A percentile compares a stretch with the other conserved stretches of the same genome.
Conservation (phyloP, 371 early-diverging fungal species). For the Syncephalis plumigaleata region DNA sequence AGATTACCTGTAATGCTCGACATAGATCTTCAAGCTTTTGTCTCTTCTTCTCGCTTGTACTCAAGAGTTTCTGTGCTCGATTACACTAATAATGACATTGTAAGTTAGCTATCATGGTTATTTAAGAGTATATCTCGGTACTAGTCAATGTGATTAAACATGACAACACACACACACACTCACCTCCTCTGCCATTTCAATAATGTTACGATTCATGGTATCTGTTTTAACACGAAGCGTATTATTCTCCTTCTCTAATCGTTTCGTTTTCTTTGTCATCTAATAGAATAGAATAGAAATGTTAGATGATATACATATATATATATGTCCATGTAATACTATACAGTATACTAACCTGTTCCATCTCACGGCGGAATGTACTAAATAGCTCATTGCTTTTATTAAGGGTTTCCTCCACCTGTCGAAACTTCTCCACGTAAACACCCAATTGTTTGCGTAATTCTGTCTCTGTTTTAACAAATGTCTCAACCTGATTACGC, state of each 20-base stretch:
- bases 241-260: conserved; percentile 30
- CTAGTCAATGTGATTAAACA: too few species aligned
- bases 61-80: conserved; percentile 6
- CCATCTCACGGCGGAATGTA: conserved; percentile 40
- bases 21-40: conserved; percentile 29
- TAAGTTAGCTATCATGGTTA: not conserved
- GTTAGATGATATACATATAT: too few species aligned
- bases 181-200: conserved; percentile 39
- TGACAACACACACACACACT: too few species aligned
- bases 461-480: conserved; percentile 28
- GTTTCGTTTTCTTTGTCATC: conserved; percentile 33
- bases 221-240: conserved; percentile 24
- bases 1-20: conserved; percentile 23
- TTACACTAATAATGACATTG: too few species aligned
- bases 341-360: conserved; percentile 25
- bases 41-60: conserved; percentile 17
- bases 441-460: conserved; percentile 26
- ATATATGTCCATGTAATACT: too few species aligned
- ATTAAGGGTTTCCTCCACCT: conserved; percentile 39
- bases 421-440: conserved; percentile 40
- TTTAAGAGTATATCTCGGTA: too few species aligned
- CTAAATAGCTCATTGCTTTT: conserved; percentile 37
- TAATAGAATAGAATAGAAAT: conserved; percentile 6
- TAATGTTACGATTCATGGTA: conserved; percentile 25
- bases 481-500: conserved; percentile 20